Evolutionary conservation across 2,329 filamentous ascomycete species (phyloP).

Genomic region (Xylaria sp.): DNA sequence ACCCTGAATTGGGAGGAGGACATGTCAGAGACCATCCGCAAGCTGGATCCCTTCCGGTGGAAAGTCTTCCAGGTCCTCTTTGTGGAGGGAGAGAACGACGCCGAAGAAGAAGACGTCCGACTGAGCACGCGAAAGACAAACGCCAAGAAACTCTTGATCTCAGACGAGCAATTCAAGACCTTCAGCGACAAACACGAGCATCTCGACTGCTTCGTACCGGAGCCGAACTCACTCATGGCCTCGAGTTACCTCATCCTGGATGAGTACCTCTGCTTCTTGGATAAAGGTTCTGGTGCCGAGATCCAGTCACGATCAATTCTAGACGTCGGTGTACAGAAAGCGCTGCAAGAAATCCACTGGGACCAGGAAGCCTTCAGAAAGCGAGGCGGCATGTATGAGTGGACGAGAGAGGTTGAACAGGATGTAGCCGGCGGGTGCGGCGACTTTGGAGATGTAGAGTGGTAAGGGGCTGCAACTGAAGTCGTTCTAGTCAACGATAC

Average conservation of each 20-base stretch:
- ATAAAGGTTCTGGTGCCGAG: slow-evolving; percentile 35
- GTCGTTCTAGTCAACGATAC: not conserved
- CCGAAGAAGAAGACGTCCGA: slow-evolving; percentile 29
- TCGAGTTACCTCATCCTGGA: slow-evolving; percentile 48
- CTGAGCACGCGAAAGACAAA: slow-evolving; percentile 32
- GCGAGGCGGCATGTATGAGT: slow-evolving; percentile 46
- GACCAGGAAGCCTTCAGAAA: slow-evolving; percentile 40
- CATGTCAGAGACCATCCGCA: slow-evolving; percentile 38
- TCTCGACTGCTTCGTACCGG: slow-evolving; percentile 41
- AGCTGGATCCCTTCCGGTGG: slow-evolving; percentile 47
- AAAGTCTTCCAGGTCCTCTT: slow-evolving; percentile 52
- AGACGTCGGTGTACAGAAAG: slow-evolving; percentile 42
- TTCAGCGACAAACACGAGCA: slow-evolving; percentile 43
- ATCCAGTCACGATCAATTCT: slow-evolving; percentile 35
- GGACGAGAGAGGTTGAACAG: slow-evolving; percentile 31
- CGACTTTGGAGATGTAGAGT: slow-evolving; percentile 6
- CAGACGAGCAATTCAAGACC: slow-evolving; percentile 39
- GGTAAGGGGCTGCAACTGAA: not conserved
- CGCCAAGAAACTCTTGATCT: slow-evolving; percentile 41
- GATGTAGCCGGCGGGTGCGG: slow-evolving; percentile 8
- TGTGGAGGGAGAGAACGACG: slow-evolving; percentile 49
- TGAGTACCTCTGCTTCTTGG: slow-evolving; percentile 47
- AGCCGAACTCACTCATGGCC: slow-evolving; percentile 47
- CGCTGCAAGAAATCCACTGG: slow-evolving; percentile 42
- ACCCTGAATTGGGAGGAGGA: slow-evolving; percentile 45